These are phyloP conservation scores for Coemansia sp. DNA, from an alignment of 192 early-diverging fungal species.

Conservation along the genomic window DNA sequence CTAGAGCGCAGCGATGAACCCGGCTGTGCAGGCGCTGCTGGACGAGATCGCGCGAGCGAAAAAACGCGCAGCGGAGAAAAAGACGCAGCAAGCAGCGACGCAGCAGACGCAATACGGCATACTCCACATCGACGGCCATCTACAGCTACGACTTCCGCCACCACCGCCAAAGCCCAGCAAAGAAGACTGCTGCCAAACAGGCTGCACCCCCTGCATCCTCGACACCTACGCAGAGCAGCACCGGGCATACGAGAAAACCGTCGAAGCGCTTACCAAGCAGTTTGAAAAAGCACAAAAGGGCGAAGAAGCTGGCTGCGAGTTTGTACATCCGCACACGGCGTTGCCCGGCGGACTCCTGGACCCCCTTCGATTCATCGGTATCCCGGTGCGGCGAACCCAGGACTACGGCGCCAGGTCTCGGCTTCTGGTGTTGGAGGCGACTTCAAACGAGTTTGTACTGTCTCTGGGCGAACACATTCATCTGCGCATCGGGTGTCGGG, in stretches of 20 bases:
- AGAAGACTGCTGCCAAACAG: conserved; percentile 46
- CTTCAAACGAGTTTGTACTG: conserved; percentile 20
- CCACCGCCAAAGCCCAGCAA: conserved; percentile 21
- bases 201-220: conserved; percentile 52
- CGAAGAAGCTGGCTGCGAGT: conserved; percentile 4
- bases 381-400: conserved; percentile 17
- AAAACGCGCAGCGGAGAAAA: conserved; percentile 20
- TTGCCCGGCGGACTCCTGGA: conserved; percentile 13
- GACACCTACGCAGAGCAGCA: conserved; percentile 41
- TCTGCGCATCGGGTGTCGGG: conserved; percentile 11
- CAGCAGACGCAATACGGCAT: conserved; percentile 15
- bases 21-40: conserved; percentile 28
- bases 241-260: conserved; percentile 2
- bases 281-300: conserved; percentile 18
- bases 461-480: conserved; percentile 40
- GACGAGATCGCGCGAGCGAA: conserved; percentile 40
- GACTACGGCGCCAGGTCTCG: conserved; percentile 6
- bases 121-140: background rate
- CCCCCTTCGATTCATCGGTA: conserved; percentile 21
- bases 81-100: background rate
- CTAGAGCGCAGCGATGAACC: too few relatives aligned
- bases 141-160: conserved; percentile 31
- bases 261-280: conserved; percentile 12
- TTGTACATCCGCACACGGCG: background rate
- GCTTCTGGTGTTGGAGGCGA: conserved; percentile 39